These are phyloP conservation scores for Suillus sp. DNA, from an alignment of 768 basidiomycete genomes.

Conservation along the genomic window DNA sequence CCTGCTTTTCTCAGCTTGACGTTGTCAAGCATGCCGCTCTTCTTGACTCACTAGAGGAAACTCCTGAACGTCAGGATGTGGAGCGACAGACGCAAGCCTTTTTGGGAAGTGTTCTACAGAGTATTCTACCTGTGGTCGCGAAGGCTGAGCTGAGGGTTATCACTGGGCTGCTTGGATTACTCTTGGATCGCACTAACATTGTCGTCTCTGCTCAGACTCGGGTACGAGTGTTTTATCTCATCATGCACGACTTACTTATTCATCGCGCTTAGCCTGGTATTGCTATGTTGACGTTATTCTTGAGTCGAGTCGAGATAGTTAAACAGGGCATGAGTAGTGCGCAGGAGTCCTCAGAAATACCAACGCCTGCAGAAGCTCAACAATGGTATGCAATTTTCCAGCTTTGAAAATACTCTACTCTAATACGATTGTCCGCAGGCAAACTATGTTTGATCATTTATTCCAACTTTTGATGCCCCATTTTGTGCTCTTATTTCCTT, in stretches of 20 bases:
- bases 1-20: constrained; percentile 91
- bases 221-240: constrained; percentile 47
- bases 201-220: constrained; percentile 74
- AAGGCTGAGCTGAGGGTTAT: constrained; percentile 80
- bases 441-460: constrained; percentile 83
- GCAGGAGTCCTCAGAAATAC: constrained; percentile 56
- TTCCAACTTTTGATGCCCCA: constrained; percentile 79
- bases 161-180: constrained; percentile 80
- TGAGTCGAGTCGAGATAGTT: constrained; percentile 92
- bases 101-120: constrained; percentile 81
- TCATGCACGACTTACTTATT: constrained; percentile 13
- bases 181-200: constrained; percentile 79
- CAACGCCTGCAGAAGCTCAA: constrained; percentile 72
- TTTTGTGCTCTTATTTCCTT: constrained; percentile 85
- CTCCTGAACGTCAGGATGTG: constrained; percentile 61
- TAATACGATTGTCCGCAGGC: constrained; percentile 49
- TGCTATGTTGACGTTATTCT: constrained; percentile 85
- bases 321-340: constrained; percentile 65
- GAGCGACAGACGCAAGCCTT: constrained; percentile 93
- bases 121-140: constrained; percentile 80
- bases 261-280: constrained; percentile 72
- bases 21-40: constrained; percentile 79
- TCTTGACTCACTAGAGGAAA: constrained; percentile 68
- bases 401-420: background rate
- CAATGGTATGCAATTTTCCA: constrained; percentile 61